A percentile compares a stretch with the other conserved stretches of the same genome.
phyloP scores from a whole-genome alignment of 495 filamentous ascomycete genomes.

The Poronia punctata region DNA sequence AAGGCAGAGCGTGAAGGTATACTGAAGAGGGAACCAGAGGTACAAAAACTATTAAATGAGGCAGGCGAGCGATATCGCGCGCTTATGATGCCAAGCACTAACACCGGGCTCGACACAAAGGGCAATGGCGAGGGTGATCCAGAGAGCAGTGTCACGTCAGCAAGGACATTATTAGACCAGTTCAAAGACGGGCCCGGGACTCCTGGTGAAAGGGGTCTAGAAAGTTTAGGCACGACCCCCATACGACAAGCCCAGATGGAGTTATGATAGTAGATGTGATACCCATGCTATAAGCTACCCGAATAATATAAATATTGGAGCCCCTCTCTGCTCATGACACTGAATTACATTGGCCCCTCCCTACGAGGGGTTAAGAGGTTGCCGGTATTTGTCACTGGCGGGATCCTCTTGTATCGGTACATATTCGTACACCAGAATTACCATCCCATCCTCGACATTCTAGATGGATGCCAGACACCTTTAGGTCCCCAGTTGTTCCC shows the following conservation, averaged over 20 bases:
- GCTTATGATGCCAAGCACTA: slow-evolving; percentile 27
- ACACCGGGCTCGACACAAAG: slow-evolving; percentile 7
- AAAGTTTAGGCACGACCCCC: slow-evolving; percentile 59
- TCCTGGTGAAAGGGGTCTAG: slow-evolving; percentile 46
- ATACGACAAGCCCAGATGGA: slow-evolving; percentile 30
- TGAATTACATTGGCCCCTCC: too few species aligned
- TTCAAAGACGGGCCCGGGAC: slow-evolving; percentile 23
- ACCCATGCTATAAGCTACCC: too few species aligned
- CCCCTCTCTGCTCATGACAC: too few species aligned
- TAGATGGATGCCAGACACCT: neutral
- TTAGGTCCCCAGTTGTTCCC: neutral
- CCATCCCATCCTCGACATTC: neutral
- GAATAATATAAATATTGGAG: too few species aligned
- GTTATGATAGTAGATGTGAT: too few species aligned
- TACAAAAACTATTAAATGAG: slow-evolving; percentile 74
- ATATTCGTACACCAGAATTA: slow-evolving; percentile 10
- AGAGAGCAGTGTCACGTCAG: slow-evolving; percentile 18
- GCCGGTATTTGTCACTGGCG: too few species aligned
- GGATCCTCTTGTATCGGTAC: slow-evolving; percentile 9
- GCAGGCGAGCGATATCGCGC: slow-evolving; percentile 67
- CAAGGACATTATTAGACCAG: slow-evolving; percentile 22
- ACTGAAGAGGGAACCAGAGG: slow-evolving; percentile 64
- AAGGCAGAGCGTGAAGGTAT: slow-evolving; percentile 50
- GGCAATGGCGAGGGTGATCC: slow-evolving; percentile 33
- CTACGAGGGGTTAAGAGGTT: too few species aligned